Evolutionary conservation across 2,329 filamentous ascomycete species (phyloP).

Genomic region (Dactylellina drechsleri): DNA sequence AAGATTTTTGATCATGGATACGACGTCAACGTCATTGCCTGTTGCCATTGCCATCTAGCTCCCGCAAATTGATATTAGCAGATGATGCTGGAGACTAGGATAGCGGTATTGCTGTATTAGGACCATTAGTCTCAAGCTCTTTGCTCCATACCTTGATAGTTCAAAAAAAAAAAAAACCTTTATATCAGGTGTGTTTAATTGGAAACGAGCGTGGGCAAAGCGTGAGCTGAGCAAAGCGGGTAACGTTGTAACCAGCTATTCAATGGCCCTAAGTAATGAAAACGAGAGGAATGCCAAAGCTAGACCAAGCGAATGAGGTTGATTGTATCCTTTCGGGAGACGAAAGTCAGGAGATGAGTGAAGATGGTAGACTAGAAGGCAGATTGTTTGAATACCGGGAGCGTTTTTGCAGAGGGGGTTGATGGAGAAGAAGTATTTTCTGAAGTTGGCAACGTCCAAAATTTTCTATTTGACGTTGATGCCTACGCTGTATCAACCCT

Average conservation of each 20-base stretch:
- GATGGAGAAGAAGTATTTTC: slow-evolving; percentile 1
- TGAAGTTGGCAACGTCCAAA: slow-evolving; percentile 4
- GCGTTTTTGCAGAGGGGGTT: neutral
- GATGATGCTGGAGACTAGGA: neutral
- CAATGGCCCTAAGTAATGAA: neutral
- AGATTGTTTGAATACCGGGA: neutral
- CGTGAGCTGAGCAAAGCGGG: neutral
- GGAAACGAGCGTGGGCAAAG: neutral
- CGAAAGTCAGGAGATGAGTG: neutral
- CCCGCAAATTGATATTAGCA: slow-evolving; percentile 7
- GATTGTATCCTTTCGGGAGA: neutral
- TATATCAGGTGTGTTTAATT: neutral
- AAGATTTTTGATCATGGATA: slow-evolving; percentile 31
- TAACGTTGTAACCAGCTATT: neutral
- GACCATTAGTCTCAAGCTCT: neutral
- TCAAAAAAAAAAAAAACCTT: neutral
- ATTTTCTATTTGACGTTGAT: neutral
- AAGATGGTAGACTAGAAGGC: neutral
- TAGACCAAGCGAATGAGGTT: neutral
- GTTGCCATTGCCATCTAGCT: slow-evolving; percentile 30
- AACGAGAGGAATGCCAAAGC: neutral
- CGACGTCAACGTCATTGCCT: slow-evolving; percentile 8
- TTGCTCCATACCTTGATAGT: slow-evolving; percentile 10
- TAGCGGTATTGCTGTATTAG: neutral
- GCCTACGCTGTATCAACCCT: no score